Evolutionary conservation across 2,329 filamentous ascomycete genomes (phyloP), one percentile per base, ranked within the genome.

Genomic region (Ophiostoma montium): DNA sequence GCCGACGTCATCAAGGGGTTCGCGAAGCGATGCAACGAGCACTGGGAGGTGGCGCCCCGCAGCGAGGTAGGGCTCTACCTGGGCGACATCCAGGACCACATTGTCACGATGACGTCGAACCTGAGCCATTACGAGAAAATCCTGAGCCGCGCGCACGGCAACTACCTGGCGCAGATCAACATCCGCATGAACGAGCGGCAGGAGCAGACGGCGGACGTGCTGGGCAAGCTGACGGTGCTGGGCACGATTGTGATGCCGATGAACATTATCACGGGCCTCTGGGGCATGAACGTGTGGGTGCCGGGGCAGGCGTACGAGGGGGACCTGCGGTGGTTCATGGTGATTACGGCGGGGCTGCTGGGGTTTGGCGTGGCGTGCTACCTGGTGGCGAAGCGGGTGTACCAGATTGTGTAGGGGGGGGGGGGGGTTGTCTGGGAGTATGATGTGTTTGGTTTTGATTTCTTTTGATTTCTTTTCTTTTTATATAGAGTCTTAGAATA

Each of bases 1-100:
- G 92, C 92, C 46, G 92, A 98, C 64, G 92, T 98, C 51, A 96
- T 98, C 71, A 96, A 96, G 68, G 92, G 92, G 1, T 98, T 98
- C 60, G 92, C 92, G 5, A 98, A 98, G 68, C 77, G 92, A 13
- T 98, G 92, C 68, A 98, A 95, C 61, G 90, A 98, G 69, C 84
- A 94, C 56, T 98, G 89, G 88, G 86, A 95, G 58, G 86, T 98
- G 52, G 90, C 92, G 6, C 92, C 92, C 11, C 78, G 89, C 54
- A 92, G 85, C 32, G 92, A 98, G 63, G 96, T 98, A 62, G 92
- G 92, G n/a, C 68, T 98, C 48, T 98, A 96, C 65, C 70, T 98
- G 51, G 92, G 92, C 54, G 92, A 98, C 68, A 98, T 98, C 55
- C 92, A 98, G 65, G 92, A 98, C 69, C 92, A 98, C 63, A 96